phyloP scores from a whole-genome alignment of 352 stramenopile genomes.

The Phytophthora europaea region DNA sequence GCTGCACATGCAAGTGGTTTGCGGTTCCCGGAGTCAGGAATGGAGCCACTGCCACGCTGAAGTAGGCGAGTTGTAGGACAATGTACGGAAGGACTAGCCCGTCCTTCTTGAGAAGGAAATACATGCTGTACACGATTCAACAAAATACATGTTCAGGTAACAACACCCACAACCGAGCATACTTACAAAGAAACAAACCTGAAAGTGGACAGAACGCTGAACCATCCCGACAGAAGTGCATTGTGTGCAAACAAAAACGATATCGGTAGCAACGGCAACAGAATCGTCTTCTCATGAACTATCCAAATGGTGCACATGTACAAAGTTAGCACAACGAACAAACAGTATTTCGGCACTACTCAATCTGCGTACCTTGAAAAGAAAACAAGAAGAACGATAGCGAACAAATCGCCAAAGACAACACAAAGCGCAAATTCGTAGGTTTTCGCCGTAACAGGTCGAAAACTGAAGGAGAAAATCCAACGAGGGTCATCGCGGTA shows the following conservation, averaged over 20 bases:
- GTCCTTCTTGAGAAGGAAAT: conserved; percentile 88
- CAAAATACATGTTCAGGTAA: background rate
- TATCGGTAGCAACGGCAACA: conserved; percentile 93
- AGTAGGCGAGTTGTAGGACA: conserved; percentile 65
- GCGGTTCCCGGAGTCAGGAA: conserved; percentile 39
- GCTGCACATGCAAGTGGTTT: conserved; percentile 40
- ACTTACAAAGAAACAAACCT: conserved; percentile 52
- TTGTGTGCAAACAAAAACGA: conserved; percentile 84
- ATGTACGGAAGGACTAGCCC: conserved; percentile 78
- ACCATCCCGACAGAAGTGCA: conserved; percentile 76
- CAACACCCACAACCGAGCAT: background rate
- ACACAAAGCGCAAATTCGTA: conserved; percentile 80
- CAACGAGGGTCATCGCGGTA: conserved; percentile 81
- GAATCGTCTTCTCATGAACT: conserved; percentile 98
- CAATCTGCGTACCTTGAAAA: conserved; percentile 88
- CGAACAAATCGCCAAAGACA: conserved; percentile 87
- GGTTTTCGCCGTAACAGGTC: conserved; percentile 76
- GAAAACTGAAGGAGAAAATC: conserved; percentile 89
- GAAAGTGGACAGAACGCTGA: conserved; percentile 85
- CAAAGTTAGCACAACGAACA: conserved; percentile 9
- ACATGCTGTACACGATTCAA: conserved; percentile 65
- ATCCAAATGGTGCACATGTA: background rate
- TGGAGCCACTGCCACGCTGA: conserved; percentile 55
- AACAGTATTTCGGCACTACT: background rate
- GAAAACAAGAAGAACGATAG: conserved; percentile 97